Evolutionary conservation across 176 grass and related monocot genomes (phyloP), one percentile per base, ranked within the genome.

Genomic region (Zea luxurians): DNA sequence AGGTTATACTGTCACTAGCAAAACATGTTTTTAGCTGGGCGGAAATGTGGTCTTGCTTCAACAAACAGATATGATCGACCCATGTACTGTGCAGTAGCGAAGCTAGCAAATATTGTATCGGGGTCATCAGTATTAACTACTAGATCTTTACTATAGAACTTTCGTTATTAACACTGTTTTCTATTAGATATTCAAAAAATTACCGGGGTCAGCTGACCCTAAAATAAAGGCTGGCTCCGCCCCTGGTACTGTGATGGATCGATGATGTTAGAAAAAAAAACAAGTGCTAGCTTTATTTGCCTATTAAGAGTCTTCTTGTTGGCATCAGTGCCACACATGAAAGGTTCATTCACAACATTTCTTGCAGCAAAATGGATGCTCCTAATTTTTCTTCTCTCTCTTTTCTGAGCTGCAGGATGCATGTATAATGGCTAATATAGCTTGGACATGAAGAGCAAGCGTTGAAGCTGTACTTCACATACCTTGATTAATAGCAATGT

Each of bases 401-500:
- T 64, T 40, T 10, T 66, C 38, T 43, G 7, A 8, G 43, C 21
- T 57, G 60, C 48, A 83, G 60, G 63, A 59, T 65, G 49, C 15
- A 17, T 42, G 52, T 1, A 18, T 58, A 4, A 60, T 78, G 10
- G 41, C 50, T 68, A 35, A 68, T 69, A 4, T 57, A 57, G 53
- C 4, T 49, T 40, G 68, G 17, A 81, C 1, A 71, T 37, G 46
- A 82, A 64, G 6, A 81, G 11, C 41, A 83, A 48, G 27, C 12
- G 13, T 37, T 61, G 12, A 42, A 76, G 35, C 34, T 20, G 63
- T 9, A 37, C 4, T 49, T 4, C 45, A 69, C 73, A 11, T 57
- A 77, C 82, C 73, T 83, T 36, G 18, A 52, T 40, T 27, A 50
- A 74, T 52, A 54, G 59, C 80, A 82, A 4, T 21, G n/a, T 4